Conservation (phyloP, 352 stramenopile species). For the Phytophthora syringae region DNA sequence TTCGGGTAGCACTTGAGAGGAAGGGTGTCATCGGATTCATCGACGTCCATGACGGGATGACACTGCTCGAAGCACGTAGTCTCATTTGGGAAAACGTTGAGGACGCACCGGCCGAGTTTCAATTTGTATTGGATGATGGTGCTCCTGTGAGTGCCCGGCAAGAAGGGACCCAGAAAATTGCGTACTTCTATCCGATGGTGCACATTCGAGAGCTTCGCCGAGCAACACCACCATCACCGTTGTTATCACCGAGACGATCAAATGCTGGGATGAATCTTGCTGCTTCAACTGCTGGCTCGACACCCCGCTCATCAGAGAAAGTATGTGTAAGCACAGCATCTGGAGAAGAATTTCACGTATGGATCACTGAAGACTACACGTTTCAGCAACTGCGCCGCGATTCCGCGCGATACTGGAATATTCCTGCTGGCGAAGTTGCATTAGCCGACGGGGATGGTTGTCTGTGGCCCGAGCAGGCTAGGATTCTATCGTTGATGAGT, state of each 20-base stretch:
- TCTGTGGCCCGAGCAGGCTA: constrained; percentile 81
- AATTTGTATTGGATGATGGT: constrained; percentile 77
- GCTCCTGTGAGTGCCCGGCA: constrained; percentile 64
- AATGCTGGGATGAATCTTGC: constrained; percentile 1
- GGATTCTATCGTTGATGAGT: constrained; percentile 68
- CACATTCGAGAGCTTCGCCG: constrained; percentile 61
- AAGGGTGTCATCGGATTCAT: constrained; percentile 80
- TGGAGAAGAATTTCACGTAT: constrained; percentile 68
- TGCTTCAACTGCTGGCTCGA: neutral
- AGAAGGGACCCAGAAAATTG: constrained; percentile 63
- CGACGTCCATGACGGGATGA: constrained; percentile 71
- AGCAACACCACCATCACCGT: constrained; percentile 11
- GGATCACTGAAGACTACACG: constrained; percentile 75
- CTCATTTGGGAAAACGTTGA: constrained; percentile 79
- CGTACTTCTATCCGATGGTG: constrained; percentile 72
- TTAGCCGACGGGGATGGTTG: constrained; percentile 69
- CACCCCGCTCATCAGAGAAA: constrained; percentile 41
- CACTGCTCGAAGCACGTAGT: constrained; percentile 57
- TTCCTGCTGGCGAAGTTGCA: constrained; percentile 48
- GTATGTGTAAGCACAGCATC: constrained; percentile 56
- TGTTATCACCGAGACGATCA: constrained; percentile 13
- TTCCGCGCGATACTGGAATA: constrained; percentile 73
- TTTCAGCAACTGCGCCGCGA: constrained; percentile 79
- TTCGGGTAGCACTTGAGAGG: constrained; percentile 68
- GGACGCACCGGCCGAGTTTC: constrained; percentile 64